These are phyloP conservation scores for Pythium periplocum DNA, from an alignment of 352 stramenopile genomes.

Conservation along the genomic window DNA sequence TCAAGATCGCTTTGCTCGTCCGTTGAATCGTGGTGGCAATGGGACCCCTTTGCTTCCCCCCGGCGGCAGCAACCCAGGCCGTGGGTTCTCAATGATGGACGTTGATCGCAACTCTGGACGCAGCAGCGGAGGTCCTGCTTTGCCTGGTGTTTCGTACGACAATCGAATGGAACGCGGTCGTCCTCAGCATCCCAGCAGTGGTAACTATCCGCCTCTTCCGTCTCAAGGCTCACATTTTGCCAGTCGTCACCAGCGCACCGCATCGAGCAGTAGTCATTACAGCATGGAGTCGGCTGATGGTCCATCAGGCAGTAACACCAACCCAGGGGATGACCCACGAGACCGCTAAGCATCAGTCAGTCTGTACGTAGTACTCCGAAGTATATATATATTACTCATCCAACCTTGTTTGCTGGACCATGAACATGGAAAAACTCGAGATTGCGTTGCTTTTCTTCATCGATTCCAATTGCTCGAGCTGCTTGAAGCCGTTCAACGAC, in stretches of 20 bases:
- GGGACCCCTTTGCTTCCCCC: background rate
- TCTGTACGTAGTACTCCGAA: background rate
- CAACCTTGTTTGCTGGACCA: background rate
- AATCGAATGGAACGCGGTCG: slow-evolving; percentile 18
- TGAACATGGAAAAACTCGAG: slow-evolving; percentile 66
- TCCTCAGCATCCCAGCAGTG: slow-evolving; percentile 11
- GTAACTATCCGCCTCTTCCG: background rate
- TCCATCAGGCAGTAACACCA: slow-evolving; percentile 5
- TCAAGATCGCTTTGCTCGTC: slow-evolving; percentile 14
- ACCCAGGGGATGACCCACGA: slow-evolving; percentile 15
- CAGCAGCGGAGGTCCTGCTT: background rate
- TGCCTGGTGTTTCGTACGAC: slow-evolving; percentile 7
- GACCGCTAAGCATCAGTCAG: background rate
- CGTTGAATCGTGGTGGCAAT: slow-evolving; percentile 10
- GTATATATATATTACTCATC: background rate
- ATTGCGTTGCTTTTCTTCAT: slow-evolving; percentile 58
- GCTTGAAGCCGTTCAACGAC: slow-evolving; percentile 17
- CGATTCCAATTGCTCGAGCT: slow-evolving; percentile 18
- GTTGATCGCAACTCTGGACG: slow-evolving; percentile 41
- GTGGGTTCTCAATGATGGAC: slow-evolving; percentile 62
- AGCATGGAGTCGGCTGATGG: background rate
- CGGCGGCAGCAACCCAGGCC: slow-evolving; percentile 4
- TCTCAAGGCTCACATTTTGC: background rate
- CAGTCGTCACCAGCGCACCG: slow-evolving; percentile 16
- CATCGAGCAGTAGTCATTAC: slow-evolving; percentile 5